A percentile compares a stretch with the other conserved stretches of the same genome.
Evolutionary conservation across 1,284 basidiomycete species (phyloP).

Genomic region (Pseudozyma pruni): DNA sequence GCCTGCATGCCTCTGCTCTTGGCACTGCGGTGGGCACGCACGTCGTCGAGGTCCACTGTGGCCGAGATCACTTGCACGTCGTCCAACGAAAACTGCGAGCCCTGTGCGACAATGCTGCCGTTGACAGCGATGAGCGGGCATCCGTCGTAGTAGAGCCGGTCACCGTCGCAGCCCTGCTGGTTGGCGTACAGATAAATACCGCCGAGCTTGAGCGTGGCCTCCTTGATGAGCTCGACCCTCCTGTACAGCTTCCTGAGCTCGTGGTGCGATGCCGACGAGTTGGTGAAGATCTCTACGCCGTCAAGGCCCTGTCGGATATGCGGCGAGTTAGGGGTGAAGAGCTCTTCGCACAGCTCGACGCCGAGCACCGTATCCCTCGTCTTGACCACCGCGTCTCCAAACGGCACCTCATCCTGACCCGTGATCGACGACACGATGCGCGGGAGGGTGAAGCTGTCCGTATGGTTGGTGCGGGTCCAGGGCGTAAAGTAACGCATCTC

Average conservation of each 20-base stretch:
- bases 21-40: constrained; percentile 83
- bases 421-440: constrained; percentile 85
- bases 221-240: constrained; percentile 92
- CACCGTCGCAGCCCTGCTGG: constrained; percentile 98
- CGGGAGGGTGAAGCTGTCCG: constrained; percentile 89
- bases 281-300: constrained; percentile 98
- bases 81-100: constrained; percentile 91
- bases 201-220: constrained; percentile 95
- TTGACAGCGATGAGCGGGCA: constrained; percentile 95
- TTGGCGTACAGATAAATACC: constrained; percentile 98
- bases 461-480: constrained; percentile 87
- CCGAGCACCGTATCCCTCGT: constrained; percentile 96
- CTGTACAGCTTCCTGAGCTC: constrained; percentile 92
- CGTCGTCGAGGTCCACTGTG: constrained; percentile 93
- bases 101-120: constrained; percentile 90
- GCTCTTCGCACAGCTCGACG: constrained; percentile 94
- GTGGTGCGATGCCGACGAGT: constrained; percentile 96
- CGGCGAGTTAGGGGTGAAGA: constrained; percentile 95
- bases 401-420: constrained; percentile 92
- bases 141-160: constrained; percentile 96
- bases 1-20: constrained; percentile 88
- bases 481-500: constrained; percentile 96
- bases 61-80: constrained; percentile 96
- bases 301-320: constrained; percentile 97
- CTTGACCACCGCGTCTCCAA: constrained; percentile 92